Percentiles rank a stretch among this genome's conserved stretches.
These are phyloP conservation scores for Pseudonitzschia pungens DNA, from an alignment of 108 stramenopile genomes.

Conservation along the genomic window DNA sequence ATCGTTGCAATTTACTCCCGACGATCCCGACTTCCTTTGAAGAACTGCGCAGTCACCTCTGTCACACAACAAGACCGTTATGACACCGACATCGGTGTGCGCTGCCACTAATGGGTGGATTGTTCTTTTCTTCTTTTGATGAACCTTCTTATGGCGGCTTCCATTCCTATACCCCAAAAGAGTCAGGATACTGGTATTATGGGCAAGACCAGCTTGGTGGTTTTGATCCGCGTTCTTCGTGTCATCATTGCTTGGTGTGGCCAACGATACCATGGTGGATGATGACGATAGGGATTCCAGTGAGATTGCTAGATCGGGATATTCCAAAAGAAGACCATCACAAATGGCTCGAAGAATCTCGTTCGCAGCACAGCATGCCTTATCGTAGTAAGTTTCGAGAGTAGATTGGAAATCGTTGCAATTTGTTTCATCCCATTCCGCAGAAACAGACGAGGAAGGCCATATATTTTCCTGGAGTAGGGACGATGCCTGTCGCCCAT, in stretches of 20 bases:
- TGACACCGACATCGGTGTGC: conserved; percentile 79
- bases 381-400: conserved; percentile 55
- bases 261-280: conserved; percentile 8
- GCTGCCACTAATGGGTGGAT: conserved; percentile 62
- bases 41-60: conserved; percentile 58
- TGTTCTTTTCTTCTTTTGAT: conserved; percentile 36
- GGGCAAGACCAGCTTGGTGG: background rate
- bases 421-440: conserved; percentile 44
- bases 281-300: conserved; percentile 26
- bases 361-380: conserved; percentile 42
- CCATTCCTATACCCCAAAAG: conserved; percentile 66
- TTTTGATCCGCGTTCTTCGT: too few species aligned
- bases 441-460: conserved; percentile 30
- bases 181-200: conserved; percentile 69
- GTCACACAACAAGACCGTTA: conserved; percentile 72
- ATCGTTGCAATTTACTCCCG: too few species aligned
- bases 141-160: conserved; percentile 50
- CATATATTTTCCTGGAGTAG: conserved; percentile 67
- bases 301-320: conserved; percentile 24
- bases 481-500: conserved; percentile 21
- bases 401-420: conserved; percentile 38
- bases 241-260: background rate
- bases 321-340: conserved; percentile 46
- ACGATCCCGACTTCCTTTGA: conserved; percentile 36
- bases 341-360: conserved; percentile 59